Conservation (phyloP, 2,329 filamentous ascomycete genomes). For the Pseudocercospora vitis region DNA sequence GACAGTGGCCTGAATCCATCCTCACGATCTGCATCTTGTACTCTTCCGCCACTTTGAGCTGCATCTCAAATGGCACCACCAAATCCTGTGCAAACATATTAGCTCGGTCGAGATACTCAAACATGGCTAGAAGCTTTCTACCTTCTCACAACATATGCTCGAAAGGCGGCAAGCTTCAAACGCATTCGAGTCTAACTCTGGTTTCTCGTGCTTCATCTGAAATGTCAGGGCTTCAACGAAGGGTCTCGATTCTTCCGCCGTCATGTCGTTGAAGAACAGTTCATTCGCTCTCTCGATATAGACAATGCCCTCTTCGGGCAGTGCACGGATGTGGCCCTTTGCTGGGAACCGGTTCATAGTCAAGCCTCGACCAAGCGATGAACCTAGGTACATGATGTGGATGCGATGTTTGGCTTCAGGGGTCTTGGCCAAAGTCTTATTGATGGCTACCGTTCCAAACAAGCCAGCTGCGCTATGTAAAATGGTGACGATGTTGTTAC, state of each 20-base stretch:
- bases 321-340: slow-evolving; percentile 1
- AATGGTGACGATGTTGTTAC: slow-evolving; percentile 4
- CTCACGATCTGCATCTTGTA: slow-evolving; percentile 13
- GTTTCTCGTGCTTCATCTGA: slow-evolving; percentile 2
- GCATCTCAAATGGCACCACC: slow-evolving; percentile 9
- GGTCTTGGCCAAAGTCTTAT: slow-evolving; percentile 5
- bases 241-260: slow-evolving; percentile 9
- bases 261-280: slow-evolving; percentile 18
- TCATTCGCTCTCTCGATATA: slow-evolving; percentile 9
- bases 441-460: slow-evolving; percentile 13
- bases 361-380: slow-evolving; percentile 7
- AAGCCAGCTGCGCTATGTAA: slow-evolving; percentile 15
- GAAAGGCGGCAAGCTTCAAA: not conserved
- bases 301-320: not conserved
- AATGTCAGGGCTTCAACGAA: slow-evolving; percentile 15
- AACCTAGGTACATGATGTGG: slow-evolving; percentile 13
- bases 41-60: slow-evolving; percentile 9
- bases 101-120: not conserved
- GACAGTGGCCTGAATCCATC: slow-evolving; percentile 14
- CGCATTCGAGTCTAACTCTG: not conserved
- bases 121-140: not conserved
- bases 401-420: not conserved
- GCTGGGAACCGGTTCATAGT: not conserved
- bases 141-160: not conserved
- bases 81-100: slow-evolving; percentile 2